Conservation (phyloP, 2,329 filamentous ascomycete species). For the Raffaelea deltoideospora region DNA sequence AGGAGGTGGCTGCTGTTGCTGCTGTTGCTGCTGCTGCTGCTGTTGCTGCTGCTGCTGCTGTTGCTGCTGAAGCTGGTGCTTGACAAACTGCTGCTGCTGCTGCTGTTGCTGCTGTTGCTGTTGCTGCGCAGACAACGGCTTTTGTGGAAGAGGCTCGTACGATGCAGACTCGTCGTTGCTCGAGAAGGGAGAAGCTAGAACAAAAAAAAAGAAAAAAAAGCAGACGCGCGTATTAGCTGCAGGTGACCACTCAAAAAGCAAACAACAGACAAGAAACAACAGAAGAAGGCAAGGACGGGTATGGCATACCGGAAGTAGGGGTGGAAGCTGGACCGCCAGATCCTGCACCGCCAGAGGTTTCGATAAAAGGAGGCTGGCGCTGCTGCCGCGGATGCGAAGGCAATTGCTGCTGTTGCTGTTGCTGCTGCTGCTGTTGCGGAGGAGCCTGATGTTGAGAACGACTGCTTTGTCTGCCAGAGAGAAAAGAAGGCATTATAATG, state of each 20-base stretch:
- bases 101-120: conserved; percentile 11
- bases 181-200: conserved; percentile 7
- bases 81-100: no score
- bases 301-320: conserved; percentile 2
- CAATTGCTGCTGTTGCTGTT: conserved; percentile 6
- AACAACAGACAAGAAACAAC: not conserved
- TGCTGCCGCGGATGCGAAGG: conserved; percentile 11
- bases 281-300: not conserved
- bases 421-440: conserved; percentile 14
- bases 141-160: conserved; percentile 5
- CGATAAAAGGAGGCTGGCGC: conserved; percentile 23
- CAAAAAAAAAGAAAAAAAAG: not conserved
- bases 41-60: conserved; percentile 16
- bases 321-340: conserved; percentile 6
- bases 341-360: conserved; percentile 22
- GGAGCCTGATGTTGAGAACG: conserved; percentile 37
- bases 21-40: conserved; percentile 14
- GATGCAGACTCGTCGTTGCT: conserved; percentile 1
- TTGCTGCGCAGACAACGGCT: conserved; percentile 5
- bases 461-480: conserved; percentile 39
- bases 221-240: not conserved
- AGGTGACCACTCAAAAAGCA: not conserved
- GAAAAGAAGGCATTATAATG: conserved; percentile 36
- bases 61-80: conserved; percentile 10
- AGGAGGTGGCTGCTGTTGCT: conserved; percentile 14